These are phyloP conservation scores for Tulasnella sp. DNA, from an alignment of 768 basidiomycete genomes.

Conservation along the genomic window DNA sequence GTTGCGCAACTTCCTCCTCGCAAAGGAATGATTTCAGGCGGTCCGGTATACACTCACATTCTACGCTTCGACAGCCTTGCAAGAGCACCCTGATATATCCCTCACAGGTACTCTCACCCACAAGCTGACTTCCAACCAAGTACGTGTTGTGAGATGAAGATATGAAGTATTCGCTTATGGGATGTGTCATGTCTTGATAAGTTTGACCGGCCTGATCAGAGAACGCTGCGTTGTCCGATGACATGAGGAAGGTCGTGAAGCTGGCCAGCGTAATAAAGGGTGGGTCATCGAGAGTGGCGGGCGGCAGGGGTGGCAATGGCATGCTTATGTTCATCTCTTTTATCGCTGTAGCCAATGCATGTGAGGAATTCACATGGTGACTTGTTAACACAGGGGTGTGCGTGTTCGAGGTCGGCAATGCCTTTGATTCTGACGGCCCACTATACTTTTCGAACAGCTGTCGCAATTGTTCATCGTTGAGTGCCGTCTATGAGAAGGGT, in stretches of 20 bases:
- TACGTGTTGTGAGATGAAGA: slow-evolving; percentile 92
- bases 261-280: slow-evolving; percentile 32
- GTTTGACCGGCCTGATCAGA: slow-evolving; percentile 41
- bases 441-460: slow-evolving; percentile 34
- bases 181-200: slow-evolving; percentile 79
- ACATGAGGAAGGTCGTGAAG: slow-evolving; percentile 72
- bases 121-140: slow-evolving; percentile 72
- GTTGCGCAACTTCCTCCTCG: neutral
- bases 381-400: neutral
- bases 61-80: slow-evolving; percentile 86
- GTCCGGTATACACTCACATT: slow-evolving; percentile 71
- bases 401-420: too few relatives aligned
- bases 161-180: slow-evolving; percentile 78
- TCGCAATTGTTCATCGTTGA: slow-evolving; percentile 26
- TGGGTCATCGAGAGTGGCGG: neutral
- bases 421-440: neutral
- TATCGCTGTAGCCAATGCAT: too few relatives aligned
- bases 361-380: neutral
- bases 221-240: slow-evolving; percentile 59
- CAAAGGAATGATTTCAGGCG: too few relatives aligned
- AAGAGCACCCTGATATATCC: slow-evolving; percentile 87
- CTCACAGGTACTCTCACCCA: slow-evolving; percentile 53
- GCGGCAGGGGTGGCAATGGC: too few relatives aligned
- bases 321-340: too few relatives aligned
- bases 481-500: slow-evolving; percentile 23